Percentiles rank a stretch among this genome's conserved stretches.
phyloP scores from a whole-genome alignment of 768 basidiomycete genomes.

The Russula lepida region DNA sequence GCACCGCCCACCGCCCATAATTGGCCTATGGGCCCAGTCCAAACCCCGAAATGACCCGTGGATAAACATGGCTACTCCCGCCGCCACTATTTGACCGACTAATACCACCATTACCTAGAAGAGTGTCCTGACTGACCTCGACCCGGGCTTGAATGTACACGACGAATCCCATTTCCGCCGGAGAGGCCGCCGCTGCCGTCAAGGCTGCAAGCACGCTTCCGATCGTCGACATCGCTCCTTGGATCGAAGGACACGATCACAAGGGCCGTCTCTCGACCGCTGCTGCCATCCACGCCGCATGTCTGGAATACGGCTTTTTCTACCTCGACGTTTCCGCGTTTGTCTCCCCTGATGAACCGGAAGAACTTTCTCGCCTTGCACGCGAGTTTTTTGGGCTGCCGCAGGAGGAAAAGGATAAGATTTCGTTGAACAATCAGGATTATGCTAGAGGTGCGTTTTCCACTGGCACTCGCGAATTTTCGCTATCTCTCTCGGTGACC shows the following conservation, averaged over 20 bases:
- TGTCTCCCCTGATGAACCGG: slow-evolving; percentile 48
- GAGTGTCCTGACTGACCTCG: too few relatives aligned
- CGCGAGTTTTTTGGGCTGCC: slow-evolving; percentile 65
- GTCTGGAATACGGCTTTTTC: slow-evolving; percentile 80
- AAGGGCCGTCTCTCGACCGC: slow-evolving; percentile 38
- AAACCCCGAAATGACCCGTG: not conserved
- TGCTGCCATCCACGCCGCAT: slow-evolving; percentile 63
- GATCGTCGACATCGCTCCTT: slow-evolving; percentile 66
- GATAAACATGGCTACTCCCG: too few relatives aligned
- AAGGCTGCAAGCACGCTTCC: slow-evolving; percentile 39
- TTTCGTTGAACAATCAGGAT: slow-evolving; percentile 63
- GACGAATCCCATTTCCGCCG: not conserved
- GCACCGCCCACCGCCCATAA: too few relatives aligned
- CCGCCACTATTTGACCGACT: too few relatives aligned
- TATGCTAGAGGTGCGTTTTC: slow-evolving; percentile 55
- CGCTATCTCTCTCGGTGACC: not conserved
- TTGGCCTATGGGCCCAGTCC: too few relatives aligned
- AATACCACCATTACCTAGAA: too few relatives aligned
- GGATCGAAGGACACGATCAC: slow-evolving; percentile 34
- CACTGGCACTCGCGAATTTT: too few relatives aligned
- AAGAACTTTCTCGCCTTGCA: slow-evolving; percentile 56
- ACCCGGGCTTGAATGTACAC: not conserved
- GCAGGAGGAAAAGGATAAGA: slow-evolving; percentile 51
- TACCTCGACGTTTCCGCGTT: slow-evolving; percentile 67
- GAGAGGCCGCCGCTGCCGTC: not conserved